Conservation (phyloP, 768 basidiomycete genomes). For the Lactifluus subvellereus region DNA sequence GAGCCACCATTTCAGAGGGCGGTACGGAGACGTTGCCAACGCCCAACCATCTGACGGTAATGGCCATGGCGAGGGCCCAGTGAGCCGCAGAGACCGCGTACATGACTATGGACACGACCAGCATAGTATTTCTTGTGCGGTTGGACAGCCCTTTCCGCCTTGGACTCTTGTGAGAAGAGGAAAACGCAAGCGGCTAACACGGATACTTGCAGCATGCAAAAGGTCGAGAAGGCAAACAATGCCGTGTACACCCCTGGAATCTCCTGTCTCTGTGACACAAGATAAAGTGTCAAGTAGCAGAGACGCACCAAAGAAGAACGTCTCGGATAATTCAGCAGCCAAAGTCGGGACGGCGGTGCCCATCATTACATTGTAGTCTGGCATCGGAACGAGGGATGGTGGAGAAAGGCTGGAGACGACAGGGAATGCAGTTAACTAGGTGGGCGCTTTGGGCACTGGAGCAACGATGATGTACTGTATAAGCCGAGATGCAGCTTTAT, state of each 20-base stretch:
- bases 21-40: background rate
- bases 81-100: no score
- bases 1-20: background rate
- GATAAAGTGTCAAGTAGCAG: background rate
- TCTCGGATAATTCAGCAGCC: background rate
- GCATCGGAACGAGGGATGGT: background rate
- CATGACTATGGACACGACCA: no score
- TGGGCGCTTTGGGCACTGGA: background rate
- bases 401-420: background rate
- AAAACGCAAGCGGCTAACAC: background rate
- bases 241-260: background rate
- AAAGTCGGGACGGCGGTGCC: background rate
- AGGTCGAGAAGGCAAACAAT: background rate
- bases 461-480: background rate
- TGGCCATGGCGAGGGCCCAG: no score
- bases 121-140: no score
- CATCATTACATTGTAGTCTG: background rate
- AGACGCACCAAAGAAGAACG: background rate
- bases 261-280: no score
- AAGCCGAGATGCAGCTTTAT: no score
- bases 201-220: background rate
- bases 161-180: background rate
- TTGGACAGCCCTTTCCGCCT: background rate
- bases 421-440: background rate
- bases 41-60: background rate